These are phyloP conservation scores for Aurinia saxatilis DNA, from an alignment of 345 rosid species.

Conservation along the genomic window DNA sequence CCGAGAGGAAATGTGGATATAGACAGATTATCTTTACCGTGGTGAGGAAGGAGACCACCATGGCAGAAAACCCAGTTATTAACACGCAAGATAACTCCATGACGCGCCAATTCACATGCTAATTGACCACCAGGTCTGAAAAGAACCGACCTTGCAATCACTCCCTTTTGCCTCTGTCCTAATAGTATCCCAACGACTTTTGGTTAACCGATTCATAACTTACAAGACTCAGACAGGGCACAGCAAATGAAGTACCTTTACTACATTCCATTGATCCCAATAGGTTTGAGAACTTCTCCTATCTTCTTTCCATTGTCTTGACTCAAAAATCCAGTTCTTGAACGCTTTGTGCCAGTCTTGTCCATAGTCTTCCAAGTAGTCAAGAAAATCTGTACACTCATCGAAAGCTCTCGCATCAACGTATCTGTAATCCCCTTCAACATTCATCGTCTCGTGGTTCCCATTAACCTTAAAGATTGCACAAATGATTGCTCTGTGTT, in stretches of 20 bases:
- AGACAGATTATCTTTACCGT: conserved; percentile 40
- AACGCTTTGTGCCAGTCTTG: conserved; percentile 74
- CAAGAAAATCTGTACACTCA: conserved; percentile 68
- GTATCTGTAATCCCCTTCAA: conserved; percentile 88
- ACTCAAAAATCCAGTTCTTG: conserved; percentile 47
- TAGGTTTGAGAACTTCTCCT: conserved; percentile 38
- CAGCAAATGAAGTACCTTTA: conserved; percentile 52
- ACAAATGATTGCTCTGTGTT: neutral
- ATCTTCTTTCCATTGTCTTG: conserved; percentile 44
- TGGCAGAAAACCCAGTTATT: conserved; percentile 97
- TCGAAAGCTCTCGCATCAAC: conserved; percentile 71
- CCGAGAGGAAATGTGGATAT: neutral
- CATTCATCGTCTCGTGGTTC: conserved; percentile 91
- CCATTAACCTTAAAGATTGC: conserved; percentile 49
- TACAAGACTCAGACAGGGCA: neutral
- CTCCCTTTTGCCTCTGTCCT: conserved; percentile 99
- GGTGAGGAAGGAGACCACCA: conserved; percentile 93
- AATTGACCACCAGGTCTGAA: conserved; percentile 81
- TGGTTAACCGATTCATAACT: neutral
- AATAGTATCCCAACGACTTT: conserved; percentile 32
- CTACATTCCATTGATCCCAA: conserved; percentile 76
- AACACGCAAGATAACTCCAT: conserved; percentile 60
- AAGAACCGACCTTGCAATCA: conserved; percentile 72
- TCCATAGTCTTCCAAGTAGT: conserved; percentile 44
- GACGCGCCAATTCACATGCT: conserved; percentile 70